Percentiles rank a stretch among this genome's conserved stretches.
Conservation (phyloP, 345 rosid genomes). For the Erodium maritimum region DNA sequence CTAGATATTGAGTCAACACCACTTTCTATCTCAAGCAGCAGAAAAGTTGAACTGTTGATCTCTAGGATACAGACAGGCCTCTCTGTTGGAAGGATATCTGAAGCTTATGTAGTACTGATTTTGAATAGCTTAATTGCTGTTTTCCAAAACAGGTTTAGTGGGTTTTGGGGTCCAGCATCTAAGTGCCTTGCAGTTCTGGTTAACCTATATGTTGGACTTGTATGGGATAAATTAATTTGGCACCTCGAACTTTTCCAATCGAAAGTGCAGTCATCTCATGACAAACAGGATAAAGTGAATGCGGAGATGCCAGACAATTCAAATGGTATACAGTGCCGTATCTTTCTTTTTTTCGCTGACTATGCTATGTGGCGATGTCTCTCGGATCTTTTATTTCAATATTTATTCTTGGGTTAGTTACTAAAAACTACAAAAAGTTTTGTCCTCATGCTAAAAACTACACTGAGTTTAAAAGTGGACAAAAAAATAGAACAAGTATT, state of each 20-base stretch:
- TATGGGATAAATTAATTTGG: slow-evolving; percentile 53
- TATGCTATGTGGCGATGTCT: not conserved
- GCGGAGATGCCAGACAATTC: slow-evolving; percentile 19
- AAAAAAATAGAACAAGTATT: too few relatives aligned
- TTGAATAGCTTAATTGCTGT: slow-evolving; percentile 70
- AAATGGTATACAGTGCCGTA: slow-evolving; percentile 31
- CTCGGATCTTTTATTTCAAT: not conserved
- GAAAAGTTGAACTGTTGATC: slow-evolving; percentile 45
- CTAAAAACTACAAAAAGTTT: too few relatives aligned
- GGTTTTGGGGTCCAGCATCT: slow-evolving; percentile 53
- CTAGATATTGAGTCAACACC: slow-evolving; percentile 53
- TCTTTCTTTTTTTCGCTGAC: not conserved
- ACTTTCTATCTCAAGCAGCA: slow-evolving; percentile 50
- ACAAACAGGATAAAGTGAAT: slow-evolving; percentile 23
- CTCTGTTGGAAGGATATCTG: slow-evolving; percentile 56
- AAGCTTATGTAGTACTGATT: slow-evolving; percentile 36
- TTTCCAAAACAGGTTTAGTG: slow-evolving; percentile 54
- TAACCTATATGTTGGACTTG: slow-evolving; percentile 31
- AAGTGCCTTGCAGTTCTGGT: slow-evolving; percentile 67
- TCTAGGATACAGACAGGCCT: slow-evolving; percentile 49
- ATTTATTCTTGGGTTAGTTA: too few relatives aligned
- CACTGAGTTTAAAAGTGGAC: too few relatives aligned
- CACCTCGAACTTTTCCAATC: slow-evolving; percentile 40
- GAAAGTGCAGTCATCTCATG: slow-evolving; percentile 22
- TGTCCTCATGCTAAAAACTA: too few relatives aligned